Conservation (phyloP, 2,329 filamentous ascomycete genomes). For the Sporothrix pseudoabietina region DNA sequence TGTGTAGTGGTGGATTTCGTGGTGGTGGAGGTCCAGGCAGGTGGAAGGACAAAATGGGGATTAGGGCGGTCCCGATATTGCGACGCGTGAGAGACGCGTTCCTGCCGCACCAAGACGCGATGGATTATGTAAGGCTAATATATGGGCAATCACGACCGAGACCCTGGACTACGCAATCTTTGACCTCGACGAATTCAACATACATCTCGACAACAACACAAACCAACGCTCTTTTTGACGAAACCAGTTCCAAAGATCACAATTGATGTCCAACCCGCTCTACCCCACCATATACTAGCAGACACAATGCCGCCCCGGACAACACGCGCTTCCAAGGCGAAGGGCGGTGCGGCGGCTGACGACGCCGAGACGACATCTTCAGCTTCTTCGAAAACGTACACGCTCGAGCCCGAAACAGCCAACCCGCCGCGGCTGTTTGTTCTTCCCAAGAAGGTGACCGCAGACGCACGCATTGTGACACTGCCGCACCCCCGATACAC, state of each 20-base stretch:
- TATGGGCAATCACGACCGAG: neutral
- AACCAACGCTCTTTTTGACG: neutral
- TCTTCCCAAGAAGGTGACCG: conserved; percentile 57
- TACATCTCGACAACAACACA: neutral
- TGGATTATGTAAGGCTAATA: conserved; percentile 28
- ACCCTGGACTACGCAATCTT: neutral
- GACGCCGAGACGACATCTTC: conserved; percentile 38
- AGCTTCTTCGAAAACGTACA: conserved; percentile 43
- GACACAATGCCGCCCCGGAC: conserved; percentile 37
- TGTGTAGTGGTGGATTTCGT: neutral
- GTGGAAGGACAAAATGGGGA: conserved; percentile 5
- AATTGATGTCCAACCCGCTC: neutral
- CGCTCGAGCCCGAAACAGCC: conserved; percentile 45
- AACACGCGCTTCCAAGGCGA: conserved; percentile 49
- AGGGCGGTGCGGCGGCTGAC: conserved; percentile 35
- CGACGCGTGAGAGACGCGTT: conserved; percentile 26
- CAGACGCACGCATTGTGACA: conserved; percentile 60
- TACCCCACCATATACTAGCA: neutral
- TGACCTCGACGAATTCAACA: neutral
- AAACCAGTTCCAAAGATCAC: neutral
- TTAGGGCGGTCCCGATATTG: neutral
- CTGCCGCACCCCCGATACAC: conserved; percentile 61
- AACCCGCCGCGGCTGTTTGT: conserved; percentile 61
- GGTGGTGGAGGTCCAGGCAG: neutral
- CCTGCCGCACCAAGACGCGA: conserved; percentile 25